Conservation (phyloP, 352 stramenopile genomes). For the Pythium sp. region DNA sequence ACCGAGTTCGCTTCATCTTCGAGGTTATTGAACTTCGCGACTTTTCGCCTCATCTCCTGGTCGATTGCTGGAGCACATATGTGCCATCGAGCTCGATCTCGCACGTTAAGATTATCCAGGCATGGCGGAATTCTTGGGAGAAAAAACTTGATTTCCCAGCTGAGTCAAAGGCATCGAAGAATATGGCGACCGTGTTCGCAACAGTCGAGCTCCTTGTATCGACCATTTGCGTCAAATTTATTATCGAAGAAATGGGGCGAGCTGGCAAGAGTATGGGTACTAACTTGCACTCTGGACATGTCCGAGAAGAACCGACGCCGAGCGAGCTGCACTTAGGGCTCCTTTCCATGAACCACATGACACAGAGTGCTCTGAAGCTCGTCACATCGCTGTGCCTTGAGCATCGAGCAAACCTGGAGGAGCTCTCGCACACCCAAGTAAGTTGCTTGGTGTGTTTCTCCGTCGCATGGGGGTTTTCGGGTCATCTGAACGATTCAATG, state of each 20-base stretch:
- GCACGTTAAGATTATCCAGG: conserved; percentile 7
- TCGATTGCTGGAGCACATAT: conserved; percentile 14
- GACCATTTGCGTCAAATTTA: conserved; percentile 30
- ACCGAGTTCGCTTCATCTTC: conserved; percentile 19
- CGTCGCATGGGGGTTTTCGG: conserved; percentile 48
- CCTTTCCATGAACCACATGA: conserved; percentile 47
- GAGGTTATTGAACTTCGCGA: conserved; percentile 10
- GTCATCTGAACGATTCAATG: conserved; percentile 35
- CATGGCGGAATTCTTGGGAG: conserved; percentile 5
- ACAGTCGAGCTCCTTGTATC: conserved; percentile 27
- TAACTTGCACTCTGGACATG: neutral
- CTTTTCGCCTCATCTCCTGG: conserved; percentile 13
- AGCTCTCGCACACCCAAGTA: conserved; percentile 25
- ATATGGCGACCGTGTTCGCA: conserved; percentile 27
- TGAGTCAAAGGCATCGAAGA: conserved; percentile 3
- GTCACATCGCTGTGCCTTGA: conserved; percentile 36
- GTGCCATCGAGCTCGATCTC: conserved; percentile 2
- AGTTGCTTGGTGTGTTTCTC: conserved; percentile 38
- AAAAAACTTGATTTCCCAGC: neutral
- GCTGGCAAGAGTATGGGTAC: neutral
- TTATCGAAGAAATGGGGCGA: conserved; percentile 18
- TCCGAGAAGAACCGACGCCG: neutral
- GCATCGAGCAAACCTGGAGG: conserved; percentile 33
- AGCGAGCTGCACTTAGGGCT: conserved; percentile 26
- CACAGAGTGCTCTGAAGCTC: conserved; percentile 29